phyloP scores from a whole-genome alignment of 2,329 filamentous ascomycete species.

The Diaporthe helianthi region DNA sequence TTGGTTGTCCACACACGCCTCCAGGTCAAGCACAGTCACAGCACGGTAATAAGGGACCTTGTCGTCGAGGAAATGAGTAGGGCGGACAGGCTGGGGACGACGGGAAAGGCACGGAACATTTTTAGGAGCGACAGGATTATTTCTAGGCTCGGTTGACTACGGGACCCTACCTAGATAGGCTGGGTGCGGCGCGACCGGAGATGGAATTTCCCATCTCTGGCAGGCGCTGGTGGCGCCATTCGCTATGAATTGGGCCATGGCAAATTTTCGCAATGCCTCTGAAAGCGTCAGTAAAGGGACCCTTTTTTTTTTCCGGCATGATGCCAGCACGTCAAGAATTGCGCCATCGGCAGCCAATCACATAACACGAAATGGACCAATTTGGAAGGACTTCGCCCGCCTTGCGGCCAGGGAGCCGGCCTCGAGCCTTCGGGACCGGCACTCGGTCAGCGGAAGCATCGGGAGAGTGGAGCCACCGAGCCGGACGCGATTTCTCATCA shows the following conservation, averaged over 20 bases:
- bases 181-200: constrained; percentile 29
- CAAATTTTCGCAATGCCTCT: constrained; percentile 29
- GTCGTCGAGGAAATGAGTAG: constrained; percentile 3
- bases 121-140: constrained; percentile 22
- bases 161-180: constrained; percentile 9
- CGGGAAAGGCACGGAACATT: neutral
- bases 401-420: constrained; percentile 30
- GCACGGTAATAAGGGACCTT: constrained; percentile 5
- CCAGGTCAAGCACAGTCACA: constrained; percentile 8
- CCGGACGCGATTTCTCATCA: constrained; percentile 29
- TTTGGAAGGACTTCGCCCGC: constrained; percentile 30
- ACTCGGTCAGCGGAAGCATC: constrained; percentile 29
- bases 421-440: constrained; percentile 24
- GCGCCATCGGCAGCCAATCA: constrained; percentile 34
- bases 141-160: constrained; percentile 17
- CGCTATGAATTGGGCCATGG: constrained; percentile 17
- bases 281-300: constrained; percentile 27
- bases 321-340: constrained; percentile 33
- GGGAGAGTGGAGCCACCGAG: constrained; percentile 31
- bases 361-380: constrained; percentile 16
- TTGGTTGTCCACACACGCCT: neutral
- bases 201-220: constrained; percentile 9
- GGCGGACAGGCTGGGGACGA: constrained; percentile 16
- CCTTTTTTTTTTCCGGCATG: constrained; percentile 31
- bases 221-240: constrained; percentile 25